Evolutionary conservation across 1,284 basidiomycete species (phyloP), one percentile per base, ranked within the genome.

Genomic region (Puccinia triticina): DNA sequence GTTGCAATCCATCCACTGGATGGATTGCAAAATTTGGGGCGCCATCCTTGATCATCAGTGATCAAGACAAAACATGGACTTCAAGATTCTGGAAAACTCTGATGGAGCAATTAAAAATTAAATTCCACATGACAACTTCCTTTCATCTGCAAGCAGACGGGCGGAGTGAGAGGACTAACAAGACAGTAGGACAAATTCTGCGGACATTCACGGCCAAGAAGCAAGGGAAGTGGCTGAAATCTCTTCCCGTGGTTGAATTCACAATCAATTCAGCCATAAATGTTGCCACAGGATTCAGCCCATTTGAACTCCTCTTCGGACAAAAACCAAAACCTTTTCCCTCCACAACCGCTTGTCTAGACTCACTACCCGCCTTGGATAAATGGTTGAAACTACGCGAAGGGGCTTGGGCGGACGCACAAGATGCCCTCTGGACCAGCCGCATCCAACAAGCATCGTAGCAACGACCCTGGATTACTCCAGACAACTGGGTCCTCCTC

Each of bases 111-210:
- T 37, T 40, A 43, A 37, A 26, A n/a, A n/a, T n/a, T n/a, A n/a
- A n/a, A n/a, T n/a, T n/a, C n/a, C n/a, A n/a, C n/a, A n/a, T n/a
- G n/a, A 85, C 84, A 0, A 82, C 85, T 0, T 76, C 85, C 0
- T 86, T 82, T 73, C 86, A 85, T 84, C 85, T 85, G 0, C 67
- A 86, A 71, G 84, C 85, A 1, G 85, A 86, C 53, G 84, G 86
- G 32, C 12, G 76, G 0, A 87, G 85, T 23, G 87, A 88, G 83
- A 59, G 83, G 0, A 84, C 86, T 0, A 88, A 88, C 73, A 88
- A 88, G 66, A 88, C 87, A 0, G 79, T 89, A 0, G 86, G 83
- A 1, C 88, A 59, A 67, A 71, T 82, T 34, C 50, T 85, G 2
- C 79, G 82, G 16, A 26, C 23, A 0, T 48, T 72, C 23, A 50